Evolutionary conservation across 2,329 filamentous ascomycete genomes (phyloP).

Genomic region (Exserohilum turcica): DNA sequence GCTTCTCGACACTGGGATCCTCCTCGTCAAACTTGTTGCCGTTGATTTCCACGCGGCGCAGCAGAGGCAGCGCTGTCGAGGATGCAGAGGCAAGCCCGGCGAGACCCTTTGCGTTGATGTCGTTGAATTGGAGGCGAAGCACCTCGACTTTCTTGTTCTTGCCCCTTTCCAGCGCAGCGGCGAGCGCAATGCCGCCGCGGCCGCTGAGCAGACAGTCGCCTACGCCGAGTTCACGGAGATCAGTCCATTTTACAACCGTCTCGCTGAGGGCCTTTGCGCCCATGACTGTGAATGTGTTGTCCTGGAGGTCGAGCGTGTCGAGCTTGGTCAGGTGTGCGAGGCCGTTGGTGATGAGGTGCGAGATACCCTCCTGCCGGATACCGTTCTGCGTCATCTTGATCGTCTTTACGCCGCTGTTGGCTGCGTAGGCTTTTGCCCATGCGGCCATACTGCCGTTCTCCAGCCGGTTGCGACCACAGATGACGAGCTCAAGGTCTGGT

Average conservation of each 20-base stretch:
- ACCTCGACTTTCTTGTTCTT: slow-evolving; percentile 80
- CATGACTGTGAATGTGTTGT: slow-evolving; percentile 90
- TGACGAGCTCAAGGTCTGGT: slow-evolving; percentile 89
- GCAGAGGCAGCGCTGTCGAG: slow-evolving; percentile 67
- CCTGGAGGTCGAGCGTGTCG: slow-evolving; percentile 84
- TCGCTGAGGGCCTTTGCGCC: slow-evolving; percentile 79
- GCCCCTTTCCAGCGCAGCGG: slow-evolving; percentile 72
- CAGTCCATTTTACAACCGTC: slow-evolving; percentile 74
- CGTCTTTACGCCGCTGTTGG: slow-evolving; percentile 78
- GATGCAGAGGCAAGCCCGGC: slow-evolving; percentile 72
- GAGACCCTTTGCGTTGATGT: slow-evolving; percentile 79
- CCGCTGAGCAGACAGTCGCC: slow-evolving; percentile 84
- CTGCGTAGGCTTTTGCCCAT: slow-evolving; percentile 85
- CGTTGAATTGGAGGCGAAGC: slow-evolving; percentile 89
- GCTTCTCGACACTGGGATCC: slow-evolving; percentile 69
- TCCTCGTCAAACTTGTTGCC: slow-evolving; percentile 94
- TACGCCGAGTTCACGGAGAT: slow-evolving; percentile 81
- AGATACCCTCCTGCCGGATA: slow-evolving; percentile 91
- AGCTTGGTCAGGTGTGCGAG: slow-evolving; percentile 72
- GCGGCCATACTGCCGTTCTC: slow-evolving; percentile 96
- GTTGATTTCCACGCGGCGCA: slow-evolving; percentile 90
- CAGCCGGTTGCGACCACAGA: slow-evolving; percentile 93
- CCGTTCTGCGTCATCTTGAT: slow-evolving; percentile 99
- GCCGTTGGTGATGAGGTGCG: slow-evolving; percentile 77
- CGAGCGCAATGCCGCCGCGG: slow-evolving; percentile 76